Evolutionary conservation across 768 basidiomycete genomes (phyloP).

Genomic region (Pleurotus giganteus): DNA sequence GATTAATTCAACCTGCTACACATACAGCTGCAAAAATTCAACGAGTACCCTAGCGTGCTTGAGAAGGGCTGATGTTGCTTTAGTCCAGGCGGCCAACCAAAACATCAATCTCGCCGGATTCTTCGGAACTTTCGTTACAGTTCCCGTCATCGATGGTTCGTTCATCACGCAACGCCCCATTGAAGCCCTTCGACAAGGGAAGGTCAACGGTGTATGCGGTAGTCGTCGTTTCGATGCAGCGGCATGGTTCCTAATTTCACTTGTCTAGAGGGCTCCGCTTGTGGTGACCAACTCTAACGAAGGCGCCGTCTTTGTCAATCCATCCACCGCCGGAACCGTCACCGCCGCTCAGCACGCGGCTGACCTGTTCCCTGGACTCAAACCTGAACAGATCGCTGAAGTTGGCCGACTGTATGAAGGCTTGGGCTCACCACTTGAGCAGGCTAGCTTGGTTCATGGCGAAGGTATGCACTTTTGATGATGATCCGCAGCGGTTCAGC

Average conservation of each 20-base stretch:
- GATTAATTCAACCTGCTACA: background rate
- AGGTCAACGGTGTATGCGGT: conserved; percentile 40
- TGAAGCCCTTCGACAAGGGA: conserved; percentile 30
- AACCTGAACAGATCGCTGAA: background rate
- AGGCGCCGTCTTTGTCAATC: conserved; percentile 21
- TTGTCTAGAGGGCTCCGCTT: conserved; percentile 16
- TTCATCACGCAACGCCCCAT: conserved; percentile 44
- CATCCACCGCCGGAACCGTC: conserved; percentile 11
- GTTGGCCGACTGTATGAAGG: conserved; percentile 13
- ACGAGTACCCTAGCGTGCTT: conserved; percentile 38
- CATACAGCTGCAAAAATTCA: conserved; percentile 32
- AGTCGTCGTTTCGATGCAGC: background rate
- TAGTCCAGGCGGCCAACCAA: conserved; percentile 32
- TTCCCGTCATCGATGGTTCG: conserved; percentile 46
- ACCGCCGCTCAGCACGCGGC: conserved; percentile 12
- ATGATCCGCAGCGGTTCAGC: conserved; percentile 26
- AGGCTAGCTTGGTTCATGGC: conserved; percentile 33
- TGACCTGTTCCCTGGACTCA: conserved; percentile 17
- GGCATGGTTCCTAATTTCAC: background rate
- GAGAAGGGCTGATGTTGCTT: conserved; percentile 26
- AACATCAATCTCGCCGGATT: conserved; percentile 30
- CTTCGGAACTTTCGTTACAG: conserved; percentile 36
- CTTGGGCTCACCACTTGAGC: conserved; percentile 23
- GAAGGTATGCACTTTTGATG: conserved; percentile 37
- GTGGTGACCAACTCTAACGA: conserved; percentile 24